Conservation (phyloP, 2,329 filamentous ascomycete species). For the Colletotrichum falcatum region DNA sequence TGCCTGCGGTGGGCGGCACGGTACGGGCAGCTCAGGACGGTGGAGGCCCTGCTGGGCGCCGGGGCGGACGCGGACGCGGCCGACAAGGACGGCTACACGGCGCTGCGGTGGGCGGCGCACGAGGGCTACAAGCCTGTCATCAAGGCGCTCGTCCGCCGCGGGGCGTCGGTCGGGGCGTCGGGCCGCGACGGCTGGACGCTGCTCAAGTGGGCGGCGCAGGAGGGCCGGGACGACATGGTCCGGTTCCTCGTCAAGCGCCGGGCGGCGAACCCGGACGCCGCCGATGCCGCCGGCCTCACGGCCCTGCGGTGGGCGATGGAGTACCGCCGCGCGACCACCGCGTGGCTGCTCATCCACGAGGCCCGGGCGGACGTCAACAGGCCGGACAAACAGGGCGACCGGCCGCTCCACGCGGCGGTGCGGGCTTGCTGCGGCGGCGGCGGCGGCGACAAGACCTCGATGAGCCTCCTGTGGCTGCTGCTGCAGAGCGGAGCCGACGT, state of each 20-base stretch:
- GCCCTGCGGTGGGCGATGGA: slow-evolving; percentile 21
- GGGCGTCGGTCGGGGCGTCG: not conserved
- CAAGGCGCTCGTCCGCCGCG: not conserved
- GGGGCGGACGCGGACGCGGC: slow-evolving; percentile 1
- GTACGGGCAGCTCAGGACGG: not conserved
- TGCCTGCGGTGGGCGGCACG: slow-evolving; percentile 21
- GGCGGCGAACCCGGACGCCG: not conserved
- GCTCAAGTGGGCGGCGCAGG: slow-evolving; percentile 25
- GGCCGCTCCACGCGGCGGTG: slow-evolving; percentile 2
- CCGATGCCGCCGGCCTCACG: slow-evolving; percentile 9
- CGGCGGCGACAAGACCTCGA: not conserved
- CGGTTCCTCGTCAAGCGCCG: slow-evolving; percentile 2
- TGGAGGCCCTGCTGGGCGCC: slow-evolving; percentile 3
- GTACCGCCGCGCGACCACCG: slow-evolving; percentile 9
- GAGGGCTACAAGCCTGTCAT: slow-evolving; percentile 9
- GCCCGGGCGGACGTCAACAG: slow-evolving; percentile 19
- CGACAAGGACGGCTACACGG: slow-evolving; percentile 15
- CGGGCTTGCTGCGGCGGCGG: not conserved
- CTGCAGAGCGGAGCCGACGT: slow-evolving; percentile 3
- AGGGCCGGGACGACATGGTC: slow-evolving; percentile 26
- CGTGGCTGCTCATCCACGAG: slow-evolving; percentile 18
- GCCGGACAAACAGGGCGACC: slow-evolving; percentile 10
- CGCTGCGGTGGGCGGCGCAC: slow-evolving; percentile 21
- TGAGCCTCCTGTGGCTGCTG: slow-evolving; percentile 18
- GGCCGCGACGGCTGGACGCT: slow-evolving; percentile 6